A percentile compares a stretch with the other conserved stretches of the same genome.
Conservation (phyloP, 2,329 filamentous ascomycete genomes). For the Keithomyces neogunnii region DNA sequence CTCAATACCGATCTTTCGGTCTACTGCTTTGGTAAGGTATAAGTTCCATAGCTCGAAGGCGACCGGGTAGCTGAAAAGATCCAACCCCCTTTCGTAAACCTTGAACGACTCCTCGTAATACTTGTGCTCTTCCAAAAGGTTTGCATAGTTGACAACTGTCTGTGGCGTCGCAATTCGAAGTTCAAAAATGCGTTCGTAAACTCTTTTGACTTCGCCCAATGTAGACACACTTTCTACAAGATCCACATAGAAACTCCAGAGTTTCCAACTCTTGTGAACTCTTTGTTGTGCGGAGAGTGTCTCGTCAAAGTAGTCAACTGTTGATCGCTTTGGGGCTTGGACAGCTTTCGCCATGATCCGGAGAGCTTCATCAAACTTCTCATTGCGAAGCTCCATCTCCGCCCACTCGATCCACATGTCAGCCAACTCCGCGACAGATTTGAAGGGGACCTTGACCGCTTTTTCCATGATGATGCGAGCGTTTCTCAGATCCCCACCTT, state of each 20-base stretch:
- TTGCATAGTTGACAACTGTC: conserved; percentile 97
- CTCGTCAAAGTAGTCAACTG: conserved; percentile 98
- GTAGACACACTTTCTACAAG: conserved; percentile 90
- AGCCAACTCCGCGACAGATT: conserved; percentile 90
- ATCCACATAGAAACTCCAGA: conserved; percentile 99
- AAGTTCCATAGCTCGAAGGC: conserved; percentile 98
- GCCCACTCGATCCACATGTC: conserved; percentile 99
- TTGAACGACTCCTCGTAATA: conserved; percentile 99
- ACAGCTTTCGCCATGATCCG: conserved; percentile 96
- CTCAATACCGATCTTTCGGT: conserved; percentile 93
- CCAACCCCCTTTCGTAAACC: conserved; percentile 88
- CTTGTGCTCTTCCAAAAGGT: conserved; percentile 84
- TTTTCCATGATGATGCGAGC: conserved; percentile 95
- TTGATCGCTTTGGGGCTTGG: conserved; percentile 94
- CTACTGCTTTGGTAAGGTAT: conserved; percentile 93
- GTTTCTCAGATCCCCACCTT: conserved; percentile 72
- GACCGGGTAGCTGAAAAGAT: conserved; percentile 97
- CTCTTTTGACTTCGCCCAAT: conserved; percentile 82
- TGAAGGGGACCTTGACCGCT: conserved; percentile 95
- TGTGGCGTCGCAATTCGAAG: conserved; percentile 95
- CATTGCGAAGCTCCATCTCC: conserved; percentile 91
- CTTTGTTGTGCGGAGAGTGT: conserved; percentile 87
- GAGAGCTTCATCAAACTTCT: conserved; percentile 91
- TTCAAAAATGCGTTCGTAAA: conserved; percentile 97
- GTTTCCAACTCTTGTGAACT: conserved; percentile 98